Evolutionary conservation across 2,329 filamentous ascomycete genomes (phyloP).

Genomic region (Cephalotrichum gorgonifer): DNA sequence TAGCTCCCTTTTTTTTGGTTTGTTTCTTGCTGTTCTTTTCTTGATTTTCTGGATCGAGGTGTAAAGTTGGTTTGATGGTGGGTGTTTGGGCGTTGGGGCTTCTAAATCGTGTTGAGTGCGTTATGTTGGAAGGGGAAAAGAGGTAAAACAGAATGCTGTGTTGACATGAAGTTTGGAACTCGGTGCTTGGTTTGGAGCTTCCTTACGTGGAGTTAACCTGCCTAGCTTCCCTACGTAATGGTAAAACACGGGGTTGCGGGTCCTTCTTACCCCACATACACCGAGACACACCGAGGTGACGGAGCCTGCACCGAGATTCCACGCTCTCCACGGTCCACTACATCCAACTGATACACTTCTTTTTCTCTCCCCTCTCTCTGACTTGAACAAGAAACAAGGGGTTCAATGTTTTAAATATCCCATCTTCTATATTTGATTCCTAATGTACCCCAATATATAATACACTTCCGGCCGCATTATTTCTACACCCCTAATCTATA

Average conservation of each 20-base stretch:
- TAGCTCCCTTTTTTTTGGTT: too few relatives aligned
- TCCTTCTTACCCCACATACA: slow-evolving; percentile 1
- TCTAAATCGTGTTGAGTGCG: too few relatives aligned
- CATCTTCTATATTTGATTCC: too few relatives aligned
- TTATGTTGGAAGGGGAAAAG: too few relatives aligned
- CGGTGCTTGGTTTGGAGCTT: not conserved
- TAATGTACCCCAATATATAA: not conserved
- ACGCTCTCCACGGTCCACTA: too few relatives aligned
- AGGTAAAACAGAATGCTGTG: not conserved
- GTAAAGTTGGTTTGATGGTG: not conserved
- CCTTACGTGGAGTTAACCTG: not conserved
- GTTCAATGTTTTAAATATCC: too few relatives aligned
- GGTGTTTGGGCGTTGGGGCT: not conserved
- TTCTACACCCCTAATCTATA: not conserved
- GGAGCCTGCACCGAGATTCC: not conserved
- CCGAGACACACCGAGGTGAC: too few relatives aligned
- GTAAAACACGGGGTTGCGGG: not conserved
- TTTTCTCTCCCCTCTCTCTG: too few relatives aligned
- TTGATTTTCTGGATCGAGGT: not conserved
- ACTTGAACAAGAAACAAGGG: too few relatives aligned
- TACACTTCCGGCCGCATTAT: not conserved
- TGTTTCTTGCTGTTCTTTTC: not conserved
- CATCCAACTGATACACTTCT: too few relatives aligned
- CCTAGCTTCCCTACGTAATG: not conserved
- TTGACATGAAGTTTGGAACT: not conserved